Evolutionary conservation across 352 stramenopile genomes (phyloP), one percentile per base, ranked within the genome.

Genomic region (Poterioochromonas sp.): DNA sequence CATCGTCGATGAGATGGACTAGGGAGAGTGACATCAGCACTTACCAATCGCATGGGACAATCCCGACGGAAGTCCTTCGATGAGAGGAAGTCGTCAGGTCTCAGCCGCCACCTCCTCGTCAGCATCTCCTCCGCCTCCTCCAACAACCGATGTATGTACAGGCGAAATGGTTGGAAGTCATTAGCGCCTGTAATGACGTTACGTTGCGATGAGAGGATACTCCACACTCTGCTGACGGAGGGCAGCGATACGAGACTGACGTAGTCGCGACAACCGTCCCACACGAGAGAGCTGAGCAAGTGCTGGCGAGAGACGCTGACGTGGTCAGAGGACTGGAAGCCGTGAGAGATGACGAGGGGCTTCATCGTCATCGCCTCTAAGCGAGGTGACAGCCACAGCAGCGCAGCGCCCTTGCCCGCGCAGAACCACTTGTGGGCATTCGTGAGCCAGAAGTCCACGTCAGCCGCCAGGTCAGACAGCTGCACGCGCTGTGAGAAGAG

Each of bases 341-440:
- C 93, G 78, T 97, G 92, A 3, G 90, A 96, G n/a, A 95, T 86
- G 22, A 97, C 86, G 3, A 88, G 89, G 11, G 92, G 92, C 11
- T 81, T 79, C 40, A 90, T 83, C 11, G 12, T n/a, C 8, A 22
- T 89, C 81, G 11, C 26, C 29, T 0, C 53, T 70, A 18, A n/a
- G n/a, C 80, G 78, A n/a, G 47, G 18, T 18, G 32, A 32, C 39
- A 39, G 26, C 29, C 95, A 90, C 53, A 97, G 78, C 79, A 97
- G 89, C 0, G 88, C 93, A 0, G 90, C 89, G 1, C 91, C 92
- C 53, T 90, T 87, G 1, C 91, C 87, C 22, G 90, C 90, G 37
- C 89, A 92, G 47, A 97, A 91, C 92, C 92, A 97, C 80, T 97
- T 97, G 85, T 97, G 93, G 81, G 89, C 94, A 84, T 97, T 97